A percentile compares a stretch with the other conserved stretches of the same genome.
These are phyloP conservation scores for Populus euphratica DNA, from an alignment of 345 rosid genomes.

Conservation along the genomic window DNA sequence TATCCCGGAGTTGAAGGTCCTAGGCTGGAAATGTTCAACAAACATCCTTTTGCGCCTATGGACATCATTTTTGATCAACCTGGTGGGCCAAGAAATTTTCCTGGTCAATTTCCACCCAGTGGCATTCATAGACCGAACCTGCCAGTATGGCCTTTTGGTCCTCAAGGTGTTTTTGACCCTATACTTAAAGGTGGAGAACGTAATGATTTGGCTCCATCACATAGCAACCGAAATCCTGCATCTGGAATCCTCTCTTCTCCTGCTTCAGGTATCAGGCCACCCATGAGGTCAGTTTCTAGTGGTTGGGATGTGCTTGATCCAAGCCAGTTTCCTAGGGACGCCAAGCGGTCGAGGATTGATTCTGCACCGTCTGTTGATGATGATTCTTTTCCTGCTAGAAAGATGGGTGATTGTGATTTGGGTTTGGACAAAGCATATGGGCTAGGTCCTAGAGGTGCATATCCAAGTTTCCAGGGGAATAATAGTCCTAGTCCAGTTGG, in stretches of 20 bases:
- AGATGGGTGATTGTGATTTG: slow-evolving; percentile 49
- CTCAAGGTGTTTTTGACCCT: slow-evolving; percentile 52
- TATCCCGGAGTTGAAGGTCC: slow-evolving; percentile 53
- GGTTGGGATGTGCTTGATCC: slow-evolving; percentile 76
- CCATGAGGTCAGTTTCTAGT: slow-evolving; percentile 46
- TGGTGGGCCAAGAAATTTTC: slow-evolving; percentile 31
- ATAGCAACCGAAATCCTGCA: slow-evolving; percentile 26
- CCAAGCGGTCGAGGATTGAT: slow-evolving; percentile 73
- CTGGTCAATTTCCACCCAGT: slow-evolving; percentile 36
- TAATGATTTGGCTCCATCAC: slow-evolving; percentile 37
- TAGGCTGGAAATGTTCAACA: slow-evolving; percentile 54
- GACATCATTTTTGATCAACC: slow-evolving; percentile 44
- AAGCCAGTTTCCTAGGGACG: slow-evolving; percentile 52
- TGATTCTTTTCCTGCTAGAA: slow-evolving; percentile 43
- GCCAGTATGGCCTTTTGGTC: slow-evolving; percentile 39
- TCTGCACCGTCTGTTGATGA: slow-evolving; percentile 41
- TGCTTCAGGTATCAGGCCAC: slow-evolving; percentile 48
- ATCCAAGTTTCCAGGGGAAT: slow-evolving; percentile 34
- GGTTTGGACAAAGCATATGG: slow-evolving; percentile 44
- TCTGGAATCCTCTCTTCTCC: slow-evolving; percentile 53
- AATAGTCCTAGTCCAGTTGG: slow-evolving; percentile 45
- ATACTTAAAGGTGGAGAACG: slow-evolving; percentile 48
- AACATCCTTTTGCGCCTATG: slow-evolving; percentile 40
- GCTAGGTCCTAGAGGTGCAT: slow-evolving; percentile 40
- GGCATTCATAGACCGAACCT: slow-evolving; percentile 40